Percentiles rank a stretch among this genome's conserved stretches.
These are phyloP conservation scores for Gossypium ekmanianum DNA, from an alignment of 345 rosid species.

Conservation along the genomic window DNA sequence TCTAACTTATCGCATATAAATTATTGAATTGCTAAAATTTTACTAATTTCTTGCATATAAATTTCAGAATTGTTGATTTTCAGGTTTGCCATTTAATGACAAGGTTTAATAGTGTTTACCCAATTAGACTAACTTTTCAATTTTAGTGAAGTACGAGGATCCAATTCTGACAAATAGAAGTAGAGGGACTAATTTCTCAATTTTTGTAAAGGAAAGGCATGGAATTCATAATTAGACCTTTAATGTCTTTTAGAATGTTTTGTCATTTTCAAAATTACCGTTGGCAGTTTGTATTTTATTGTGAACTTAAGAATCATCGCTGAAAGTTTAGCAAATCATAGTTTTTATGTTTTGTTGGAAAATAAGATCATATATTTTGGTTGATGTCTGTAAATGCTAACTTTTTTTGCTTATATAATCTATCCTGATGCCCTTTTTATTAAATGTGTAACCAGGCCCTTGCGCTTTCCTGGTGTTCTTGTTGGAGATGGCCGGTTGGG, in stretches of 20 bases:
- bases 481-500: constrained; percentile 95
- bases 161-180: background rate
- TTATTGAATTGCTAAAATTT: too few species aligned
- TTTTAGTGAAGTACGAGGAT: background rate
- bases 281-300: background rate
- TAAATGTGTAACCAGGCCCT: constrained; percentile 49
- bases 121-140: too few species aligned
- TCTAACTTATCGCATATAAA: too few species aligned
- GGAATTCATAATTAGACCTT: background rate
- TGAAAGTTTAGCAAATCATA: background rate
- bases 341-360: background rate
- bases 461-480: constrained; percentile 84
- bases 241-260: background rate
- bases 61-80: too few species aligned
- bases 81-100: too few species aligned
- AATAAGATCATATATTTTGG: background rate
- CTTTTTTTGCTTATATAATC: background rate
- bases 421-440: constrained; percentile 11
- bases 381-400: background rate
- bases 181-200: background rate
- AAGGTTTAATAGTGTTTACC: too few species aligned
- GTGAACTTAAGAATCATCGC: background rate
- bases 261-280: background rate
- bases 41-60: too few species aligned
- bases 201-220: background rate